Evolutionary conservation across 192 early-diverging fungal genomes (phyloP).

Genomic region (Paraglomus brasilianum): DNA sequence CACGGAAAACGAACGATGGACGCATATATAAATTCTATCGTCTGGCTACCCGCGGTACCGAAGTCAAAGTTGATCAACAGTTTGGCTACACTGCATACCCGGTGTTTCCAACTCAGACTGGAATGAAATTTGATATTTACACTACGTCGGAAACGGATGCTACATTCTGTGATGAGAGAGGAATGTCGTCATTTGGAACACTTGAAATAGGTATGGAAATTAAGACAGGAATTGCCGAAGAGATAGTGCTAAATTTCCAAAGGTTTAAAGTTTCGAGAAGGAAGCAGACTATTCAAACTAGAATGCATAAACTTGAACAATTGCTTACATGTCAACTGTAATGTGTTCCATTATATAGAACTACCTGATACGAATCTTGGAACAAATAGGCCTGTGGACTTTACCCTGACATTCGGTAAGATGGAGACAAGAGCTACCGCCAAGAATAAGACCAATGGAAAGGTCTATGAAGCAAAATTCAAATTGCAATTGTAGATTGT

Average conservation of each 20-base stretch:
- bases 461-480: constrained; percentile 12
- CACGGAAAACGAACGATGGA: constrained; percentile 15
- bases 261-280: no score
- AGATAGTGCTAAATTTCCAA: no score
- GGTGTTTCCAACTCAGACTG: neutral
- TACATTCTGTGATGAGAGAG: constrained; percentile 10
- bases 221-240: no score
- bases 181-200: constrained; percentile 12
- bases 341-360: no score
- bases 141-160: neutral
- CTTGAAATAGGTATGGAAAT: no score
- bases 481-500: constrained; percentile 17
- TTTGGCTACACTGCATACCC: neutral
- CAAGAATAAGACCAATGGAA: constrained; percentile 23
- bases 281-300: no score
- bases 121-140: neutral
- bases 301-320: no score
- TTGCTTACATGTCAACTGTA: no score
- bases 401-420: constrained; percentile 6
- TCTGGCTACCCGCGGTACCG: neutral
- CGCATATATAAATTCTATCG: constrained; percentile 14
- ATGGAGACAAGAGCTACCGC: constrained; percentile 22
- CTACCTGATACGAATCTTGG: neutral
- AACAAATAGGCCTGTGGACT: neutral
- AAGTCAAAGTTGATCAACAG: neutral